Percentiles rank a stretch among this genome's conserved stretches.
These are phyloP conservation scores for Microsporum canis DNA, from an alignment of 2,329 filamentous ascomycete species.

Conservation along the genomic window DNA sequence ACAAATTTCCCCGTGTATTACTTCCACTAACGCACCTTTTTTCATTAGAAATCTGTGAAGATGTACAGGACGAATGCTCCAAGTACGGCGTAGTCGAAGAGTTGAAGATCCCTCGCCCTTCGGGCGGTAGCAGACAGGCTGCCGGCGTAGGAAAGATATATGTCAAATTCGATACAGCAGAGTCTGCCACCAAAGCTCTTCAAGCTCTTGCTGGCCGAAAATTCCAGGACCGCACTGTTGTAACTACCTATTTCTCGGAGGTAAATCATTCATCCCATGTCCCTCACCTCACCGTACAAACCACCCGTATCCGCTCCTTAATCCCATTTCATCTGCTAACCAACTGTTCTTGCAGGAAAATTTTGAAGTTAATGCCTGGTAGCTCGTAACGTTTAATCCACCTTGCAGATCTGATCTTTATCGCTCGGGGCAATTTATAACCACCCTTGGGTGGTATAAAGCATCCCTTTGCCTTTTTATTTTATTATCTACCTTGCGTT, in stretches of 20 bases:
- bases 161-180: constrained; percentile 75
- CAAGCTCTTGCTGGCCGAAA: constrained; percentile 86
- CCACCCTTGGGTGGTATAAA: neutral
- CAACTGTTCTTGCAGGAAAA: constrained; percentile 55
- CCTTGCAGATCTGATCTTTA: neutral
- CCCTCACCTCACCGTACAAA: neutral
- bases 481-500: neutral
- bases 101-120: constrained; percentile 86
- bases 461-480: neutral
- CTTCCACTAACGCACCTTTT: neutral
- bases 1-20: neutral
- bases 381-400: constrained; percentile 21
- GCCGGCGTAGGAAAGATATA: constrained; percentile 95
- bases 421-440: neutral
- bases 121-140: constrained; percentile 68
- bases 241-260: constrained; percentile 93
- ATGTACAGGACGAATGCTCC: constrained; percentile 81
- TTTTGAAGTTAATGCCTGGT: constrained; percentile 87
- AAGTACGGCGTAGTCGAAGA: constrained; percentile 80
- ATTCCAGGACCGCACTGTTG: constrained; percentile 91
- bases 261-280: constrained; percentile 37
- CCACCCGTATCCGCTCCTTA: too few species aligned
- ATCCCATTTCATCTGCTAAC: constrained; percentile 23
- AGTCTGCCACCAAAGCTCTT: constrained; percentile 72
- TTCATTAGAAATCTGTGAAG: constrained; percentile 78